Evolutionary conservation across 345 rosid genomes (phyloP), one percentile per base, ranked within the genome.

Genomic region (Populus davidiana): DNA sequence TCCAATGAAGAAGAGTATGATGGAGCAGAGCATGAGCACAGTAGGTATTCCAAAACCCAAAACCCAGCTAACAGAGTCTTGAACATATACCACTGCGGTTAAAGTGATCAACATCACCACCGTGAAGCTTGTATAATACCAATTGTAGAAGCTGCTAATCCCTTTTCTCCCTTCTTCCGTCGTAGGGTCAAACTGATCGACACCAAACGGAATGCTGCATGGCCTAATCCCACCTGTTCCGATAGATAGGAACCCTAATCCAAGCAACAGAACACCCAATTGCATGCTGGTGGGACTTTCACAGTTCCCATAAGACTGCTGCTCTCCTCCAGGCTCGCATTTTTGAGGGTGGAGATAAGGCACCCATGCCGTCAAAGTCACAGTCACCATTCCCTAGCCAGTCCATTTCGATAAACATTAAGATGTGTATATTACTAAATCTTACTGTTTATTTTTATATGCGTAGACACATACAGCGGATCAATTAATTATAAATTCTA

Each of bases 191-290:
- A 94, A 93, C 68, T 94, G 97, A 67, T 93, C 97, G 0, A 94
- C 88, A 23, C 94, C 88, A 75, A 94, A 94, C 0, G 98, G 98
- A 59, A 93, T 85, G 76, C 91, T 86, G 75, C 95, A 89, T 0
- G 98, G 94, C 7, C 93, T 84, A 68, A 93, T 88, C 21, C 98
- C 98, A 10, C 95, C 94, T 2, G 89, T 77, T 64, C 98, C 98
- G 2, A 91, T 43, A 0, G 92, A 80, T 62, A 93, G 67, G 29
- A 89, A 75, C 36, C 86, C 82, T 3, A 95, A 84, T 1, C 90
- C 93, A 14, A 59, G 59, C 44, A 85, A 69, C 66, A 95, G 70
- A 66, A 90, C 76, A 12, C 73, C 86, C 31, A 93, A 4, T 66
- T 95, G 98, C 17, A 16, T 5, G 35, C 44, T 13, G 68, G 65